Base-by-base conservation (phyloP, 75 land plant species). In the Ceratopteris richardii region DNA sequence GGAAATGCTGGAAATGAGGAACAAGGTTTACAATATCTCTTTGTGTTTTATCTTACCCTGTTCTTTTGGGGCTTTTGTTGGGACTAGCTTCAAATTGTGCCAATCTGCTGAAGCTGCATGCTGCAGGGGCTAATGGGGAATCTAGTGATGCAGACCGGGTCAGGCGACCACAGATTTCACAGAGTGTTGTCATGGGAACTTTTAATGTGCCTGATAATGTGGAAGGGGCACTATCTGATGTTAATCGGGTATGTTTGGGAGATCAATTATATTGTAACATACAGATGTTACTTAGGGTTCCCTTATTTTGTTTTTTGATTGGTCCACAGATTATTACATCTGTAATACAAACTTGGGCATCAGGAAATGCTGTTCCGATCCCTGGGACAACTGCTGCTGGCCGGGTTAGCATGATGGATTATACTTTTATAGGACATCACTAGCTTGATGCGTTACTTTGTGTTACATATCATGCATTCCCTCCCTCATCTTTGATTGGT, bases 141-240 rank as follows among this genome's bases (percentile, higher is more conserved):
- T 58, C 72, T 54, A 29, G 25, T 61, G 65, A 47, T 25, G 69
- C 29, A 36, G 63, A 68, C 0, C 79, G 80, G 19, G 61, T 52
- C 58, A 85, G 91, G 66, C 47, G 67, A 60, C 81, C 91, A n/a
- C 86, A 84, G 58, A 73, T 85, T 60, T 62, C 97, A 20, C 98
- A 88, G 64, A 81, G 87, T 69, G 72, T 93, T 31, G 73, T 86
- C 22, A 66, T 94, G 66, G 96, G 99, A 37, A 79, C 85, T 10
- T 74, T 94, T n/a, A 89, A 90, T 70, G 57, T 93, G 55, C 85
- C 80, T 6, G 94, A 93, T n/a, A 80, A 70, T 54, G 90, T 78
- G 19, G 90, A 88, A 56, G 81, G 79, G 0, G 61, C 60, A 52
- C 57, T 68, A 26, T 80, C 85, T 44, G 90, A 89, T 58, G 56